Conservation (phyloP, 805 yeast species). For the Isabelozyma rhagii region DNA sequence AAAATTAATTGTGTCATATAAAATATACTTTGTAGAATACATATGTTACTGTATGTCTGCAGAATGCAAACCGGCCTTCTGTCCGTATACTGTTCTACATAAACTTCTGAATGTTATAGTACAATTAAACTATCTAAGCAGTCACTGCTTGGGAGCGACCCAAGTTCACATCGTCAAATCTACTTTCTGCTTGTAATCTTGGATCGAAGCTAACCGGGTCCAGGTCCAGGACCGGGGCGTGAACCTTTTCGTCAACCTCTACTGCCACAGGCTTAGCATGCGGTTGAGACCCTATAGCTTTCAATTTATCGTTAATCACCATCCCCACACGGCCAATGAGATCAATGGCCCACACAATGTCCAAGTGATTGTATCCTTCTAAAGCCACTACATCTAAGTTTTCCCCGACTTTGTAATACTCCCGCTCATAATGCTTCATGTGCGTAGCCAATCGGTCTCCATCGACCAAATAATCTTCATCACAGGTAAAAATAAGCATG, state of each 20-base stretch:
- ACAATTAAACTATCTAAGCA: background rate
- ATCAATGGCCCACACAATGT: slow-evolving; percentile 90
- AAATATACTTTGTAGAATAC: background rate
- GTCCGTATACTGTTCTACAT: too few relatives aligned
- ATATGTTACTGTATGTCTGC: background rate
- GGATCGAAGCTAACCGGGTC: background rate
- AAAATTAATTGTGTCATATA: background rate
- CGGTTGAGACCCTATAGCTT: background rate
- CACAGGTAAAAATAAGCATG: slow-evolving; percentile 68
- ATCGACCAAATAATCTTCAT: slow-evolving; percentile 72
- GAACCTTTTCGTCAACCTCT: background rate
- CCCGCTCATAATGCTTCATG: slow-evolving; percentile 56
- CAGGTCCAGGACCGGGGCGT: too few relatives aligned
- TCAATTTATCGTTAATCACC: slow-evolving; percentile 13
- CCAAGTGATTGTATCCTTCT: slow-evolving; percentile 76
- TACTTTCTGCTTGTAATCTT: background rate
- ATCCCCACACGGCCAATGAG: slow-evolving; percentile 63
- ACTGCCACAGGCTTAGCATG: background rate
- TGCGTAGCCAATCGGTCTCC: slow-evolving; percentile 67
- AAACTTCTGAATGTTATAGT: too few relatives aligned
- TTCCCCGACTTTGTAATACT: slow-evolving; percentile 28
- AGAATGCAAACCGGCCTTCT: too few relatives aligned
- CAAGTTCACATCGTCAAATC: background rate
- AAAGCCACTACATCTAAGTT: slow-evolving; percentile 43
- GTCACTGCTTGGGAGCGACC: background rate